Percentiles rank a stretch among this genome's conserved stretches.
Conservation (phyloP, 352 stramenopile genomes). For the Globisporangium splendens region DNA sequence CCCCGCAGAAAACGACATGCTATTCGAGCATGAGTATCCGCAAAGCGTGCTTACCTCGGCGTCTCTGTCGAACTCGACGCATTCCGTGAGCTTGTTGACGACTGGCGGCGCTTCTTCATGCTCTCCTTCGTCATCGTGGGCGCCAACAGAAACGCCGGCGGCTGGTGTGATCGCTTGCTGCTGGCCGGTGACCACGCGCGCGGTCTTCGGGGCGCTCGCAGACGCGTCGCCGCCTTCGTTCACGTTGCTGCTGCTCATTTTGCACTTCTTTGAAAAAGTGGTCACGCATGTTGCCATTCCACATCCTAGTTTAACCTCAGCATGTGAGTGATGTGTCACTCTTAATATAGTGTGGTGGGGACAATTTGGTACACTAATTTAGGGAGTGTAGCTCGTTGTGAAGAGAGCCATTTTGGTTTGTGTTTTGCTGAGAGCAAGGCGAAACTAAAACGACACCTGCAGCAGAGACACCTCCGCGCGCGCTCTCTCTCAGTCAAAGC, state of each 20-base stretch:
- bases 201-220: not conserved
- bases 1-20: too few species aligned
- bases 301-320: not conserved
- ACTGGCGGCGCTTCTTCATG: slow-evolving; percentile 24
- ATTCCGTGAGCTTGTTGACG: slow-evolving; percentile 58
- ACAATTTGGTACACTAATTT: not conserved
- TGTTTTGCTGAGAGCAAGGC: not conserved
- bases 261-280: not conserved
- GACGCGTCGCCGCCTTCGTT: not conserved
- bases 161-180: not conserved
- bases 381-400: not conserved
- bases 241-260: slow-evolving; percentile 5
- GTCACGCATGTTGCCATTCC: not conserved
- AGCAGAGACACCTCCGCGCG: too few species aligned
- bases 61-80: slow-evolving; percentile 52
- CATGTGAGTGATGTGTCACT: not conserved
- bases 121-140: slow-evolving; percentile 19
- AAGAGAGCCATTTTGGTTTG: too few species aligned
- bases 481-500: too few species aligned
- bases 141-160: not conserved
- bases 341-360: not conserved
- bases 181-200: slow-evolving; percentile 6
- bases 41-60: too few species aligned
- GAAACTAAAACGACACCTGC: slow-evolving; percentile 1
- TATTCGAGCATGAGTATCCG: too few species aligned